A percentile compares a stretch with the other conserved stretches of the same genome.
phyloP scores from a whole-genome alignment of 1,284 basidiomycete species.

The Bjerkandera adusta region DNA sequence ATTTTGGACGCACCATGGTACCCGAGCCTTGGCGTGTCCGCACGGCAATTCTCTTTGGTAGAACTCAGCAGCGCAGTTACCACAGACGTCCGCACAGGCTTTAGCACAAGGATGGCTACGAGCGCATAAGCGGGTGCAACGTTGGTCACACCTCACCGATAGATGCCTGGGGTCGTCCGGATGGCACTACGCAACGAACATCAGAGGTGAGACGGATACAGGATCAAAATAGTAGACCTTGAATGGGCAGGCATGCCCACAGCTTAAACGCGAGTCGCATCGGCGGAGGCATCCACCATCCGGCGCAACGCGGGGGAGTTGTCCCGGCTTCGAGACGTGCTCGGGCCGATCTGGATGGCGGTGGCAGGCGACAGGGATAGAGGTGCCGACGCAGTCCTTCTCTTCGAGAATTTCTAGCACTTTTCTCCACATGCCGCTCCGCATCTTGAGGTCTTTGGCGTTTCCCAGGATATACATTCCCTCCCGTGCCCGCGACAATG shows the following conservation, averaged over 20 bases:
- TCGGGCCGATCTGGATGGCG: conserved; percentile 48
- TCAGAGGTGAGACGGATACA: not conserved
- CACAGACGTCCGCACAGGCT: conserved; percentile 53
- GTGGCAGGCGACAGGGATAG: conserved; percentile 57
- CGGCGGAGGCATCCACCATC: conserved; percentile 55
- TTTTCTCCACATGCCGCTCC: conserved; percentile 56
- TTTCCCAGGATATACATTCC: conserved; percentile 76
- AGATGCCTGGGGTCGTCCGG: conserved; percentile 58
- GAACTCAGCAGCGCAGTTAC: conserved; percentile 51
- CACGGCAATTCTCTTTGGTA: conserved; percentile 57
- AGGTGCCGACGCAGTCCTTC: conserved; percentile 45
- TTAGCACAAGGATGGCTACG: conserved; percentile 61
- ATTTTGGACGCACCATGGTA: conserved; percentile 61
- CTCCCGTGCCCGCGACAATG: conserved; percentile 70
- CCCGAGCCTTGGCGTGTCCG: conserved; percentile 47
- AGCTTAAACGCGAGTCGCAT: conserved; percentile 57
- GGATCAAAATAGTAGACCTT: conserved; percentile 39
- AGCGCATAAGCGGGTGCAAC: conserved; percentile 51
- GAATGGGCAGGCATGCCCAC: conserved; percentile 68
- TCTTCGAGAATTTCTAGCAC: conserved; percentile 56
- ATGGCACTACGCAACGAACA: conserved; percentile 60
- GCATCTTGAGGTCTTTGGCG: conserved; percentile 41
- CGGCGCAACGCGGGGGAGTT: conserved; percentile 52
- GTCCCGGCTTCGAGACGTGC: conserved; percentile 48
- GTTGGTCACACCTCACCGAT: conserved; percentile 46